phyloP scores from a whole-genome alignment of 805 yeast species.

The Spathaspora gorwiae region DNA sequence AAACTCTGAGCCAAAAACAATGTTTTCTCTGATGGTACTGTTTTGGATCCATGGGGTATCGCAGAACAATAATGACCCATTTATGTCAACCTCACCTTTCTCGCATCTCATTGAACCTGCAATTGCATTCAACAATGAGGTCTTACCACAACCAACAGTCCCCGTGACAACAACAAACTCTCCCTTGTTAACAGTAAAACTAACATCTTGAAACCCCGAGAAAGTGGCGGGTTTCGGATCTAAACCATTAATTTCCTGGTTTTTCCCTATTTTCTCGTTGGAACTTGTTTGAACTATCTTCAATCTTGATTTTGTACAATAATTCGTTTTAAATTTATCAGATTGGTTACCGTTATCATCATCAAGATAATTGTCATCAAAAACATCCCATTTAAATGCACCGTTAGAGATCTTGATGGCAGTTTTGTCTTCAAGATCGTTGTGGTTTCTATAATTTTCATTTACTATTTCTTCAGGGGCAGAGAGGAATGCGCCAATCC shows the following conservation, averaged over 20 bases:
- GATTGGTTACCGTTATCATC: slow-evolving; percentile 10
- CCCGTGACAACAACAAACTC: slow-evolving; percentile 79
- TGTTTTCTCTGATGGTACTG: slow-evolving; percentile 74
- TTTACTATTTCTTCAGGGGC: slow-evolving; percentile 33
- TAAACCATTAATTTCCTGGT: no score
- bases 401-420: background rate
- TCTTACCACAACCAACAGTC: slow-evolving; percentile 76
- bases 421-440: slow-evolving; percentile 5
- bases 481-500: slow-evolving; percentile 49
- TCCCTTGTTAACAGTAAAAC: slow-evolving; percentile 52
- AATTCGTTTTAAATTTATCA: no score
- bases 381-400: background rate
- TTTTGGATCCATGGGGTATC: slow-evolving; percentile 85
- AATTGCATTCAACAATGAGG: slow-evolving; percentile 66
- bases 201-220: slow-evolving; percentile 47
- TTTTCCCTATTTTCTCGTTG: no score
- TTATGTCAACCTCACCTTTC: slow-evolving; percentile 47
- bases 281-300: no score
- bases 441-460: slow-evolving; percentile 2
- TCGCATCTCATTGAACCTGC: slow-evolving; percentile 64
- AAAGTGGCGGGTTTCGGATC: slow-evolving; percentile 12
- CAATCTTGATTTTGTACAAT: no score
- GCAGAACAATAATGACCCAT: slow-evolving; percentile 50
- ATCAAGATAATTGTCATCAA: slow-evolving; percentile 11
- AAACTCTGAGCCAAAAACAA: slow-evolving; percentile 58